Percentiles rank a stretch among this genome's conserved stretches.
phyloP scores from a whole-genome alignment of 2,329 filamentous ascomycete species.

The Calonectria naviculata region DNA sequence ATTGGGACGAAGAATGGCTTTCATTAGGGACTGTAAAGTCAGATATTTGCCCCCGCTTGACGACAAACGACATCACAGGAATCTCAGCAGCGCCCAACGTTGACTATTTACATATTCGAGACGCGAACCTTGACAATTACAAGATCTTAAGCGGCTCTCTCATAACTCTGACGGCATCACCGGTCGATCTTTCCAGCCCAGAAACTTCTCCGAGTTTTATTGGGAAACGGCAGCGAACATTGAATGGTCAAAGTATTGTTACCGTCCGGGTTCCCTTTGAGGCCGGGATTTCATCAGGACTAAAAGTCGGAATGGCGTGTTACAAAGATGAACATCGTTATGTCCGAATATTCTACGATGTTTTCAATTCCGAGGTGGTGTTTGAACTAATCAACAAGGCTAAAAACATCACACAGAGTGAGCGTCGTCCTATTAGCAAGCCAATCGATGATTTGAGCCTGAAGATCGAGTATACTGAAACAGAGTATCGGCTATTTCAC shows the following conservation, averaged over 20 bases:
- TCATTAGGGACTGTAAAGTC: neutral
- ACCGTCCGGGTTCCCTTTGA: neutral
- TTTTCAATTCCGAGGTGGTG: neutral
- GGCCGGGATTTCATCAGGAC: neutral
- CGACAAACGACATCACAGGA: neutral
- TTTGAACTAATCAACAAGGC: constrained; percentile 1
- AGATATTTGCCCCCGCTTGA: neutral
- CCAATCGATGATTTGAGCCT: neutral
- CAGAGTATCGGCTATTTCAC: neutral
- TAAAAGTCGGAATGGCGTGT: neutral
- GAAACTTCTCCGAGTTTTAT: constrained; percentile 3
- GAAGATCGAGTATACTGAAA: neutral
- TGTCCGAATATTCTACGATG: neutral
- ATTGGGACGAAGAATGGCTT: constrained; percentile 10
- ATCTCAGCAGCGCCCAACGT: neutral
- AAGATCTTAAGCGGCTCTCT: neutral
- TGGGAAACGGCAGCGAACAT: neutral
- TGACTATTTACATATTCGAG: constrained; percentile 2
- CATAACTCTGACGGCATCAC: neutral
- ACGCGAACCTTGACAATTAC: neutral
- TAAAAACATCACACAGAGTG: neutral
- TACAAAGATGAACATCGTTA: constrained; percentile 14
- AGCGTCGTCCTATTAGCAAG: neutral
- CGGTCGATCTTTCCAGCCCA: neutral
- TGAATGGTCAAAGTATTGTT: neutral